A percentile compares a stretch with the other conserved stretches of the same genome.
Evolutionary conservation across 352 stramenopile genomes (phyloP).

Genomic region (Phytophthora fragariae): DNA sequence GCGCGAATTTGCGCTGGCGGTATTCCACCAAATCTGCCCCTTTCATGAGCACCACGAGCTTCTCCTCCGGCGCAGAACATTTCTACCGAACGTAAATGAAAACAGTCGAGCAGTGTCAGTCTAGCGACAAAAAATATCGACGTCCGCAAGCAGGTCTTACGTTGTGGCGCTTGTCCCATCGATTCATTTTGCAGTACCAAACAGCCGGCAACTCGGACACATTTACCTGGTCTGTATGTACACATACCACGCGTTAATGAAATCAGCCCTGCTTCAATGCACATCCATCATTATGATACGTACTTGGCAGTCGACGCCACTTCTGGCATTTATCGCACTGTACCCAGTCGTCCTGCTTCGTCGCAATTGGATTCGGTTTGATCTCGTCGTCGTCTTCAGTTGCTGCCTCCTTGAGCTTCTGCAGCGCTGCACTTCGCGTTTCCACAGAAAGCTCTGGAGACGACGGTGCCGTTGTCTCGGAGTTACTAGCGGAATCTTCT

Average conservation of each 20-base stretch:
- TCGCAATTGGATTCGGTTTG: slow-evolving; percentile 56
- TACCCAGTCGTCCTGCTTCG: slow-evolving; percentile 88
- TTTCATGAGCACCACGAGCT: slow-evolving; percentile 73
- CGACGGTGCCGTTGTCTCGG: slow-evolving; percentile 24
- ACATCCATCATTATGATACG: slow-evolving; percentile 15
- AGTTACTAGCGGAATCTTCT: slow-evolving; percentile 4
- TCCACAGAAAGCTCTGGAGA: slow-evolving; percentile 56
- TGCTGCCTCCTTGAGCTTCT: slow-evolving; percentile 59
- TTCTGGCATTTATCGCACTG: slow-evolving; percentile 90
- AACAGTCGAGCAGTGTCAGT: slow-evolving; percentile 3
- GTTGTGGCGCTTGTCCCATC: slow-evolving; percentile 83
- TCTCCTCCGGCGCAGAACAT: slow-evolving; percentile 77
- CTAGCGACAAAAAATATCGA: not conserved
- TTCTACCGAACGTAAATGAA: slow-evolving; percentile 47
- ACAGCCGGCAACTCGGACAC: slow-evolving; percentile 73
- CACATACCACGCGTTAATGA: slow-evolving; percentile 3
- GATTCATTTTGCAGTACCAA: slow-evolving; percentile 91
- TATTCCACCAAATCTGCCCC: slow-evolving; percentile 68
- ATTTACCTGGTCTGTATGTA: slow-evolving; percentile 72
- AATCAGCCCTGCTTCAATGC: slow-evolving; percentile 1
- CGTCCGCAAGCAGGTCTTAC: slow-evolving; percentile 39
- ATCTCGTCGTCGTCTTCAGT: slow-evolving; percentile 52
- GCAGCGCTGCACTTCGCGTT: slow-evolving; percentile 57
- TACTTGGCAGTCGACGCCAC: slow-evolving; percentile 83
- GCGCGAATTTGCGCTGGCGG: slow-evolving; percentile 69